A percentile compares a stretch with the other conserved stretches of the same genome.
These are phyloP conservation scores for Teunomyces cretensis DNA, from an alignment of 805 yeast species.

Conservation along the genomic window DNA sequence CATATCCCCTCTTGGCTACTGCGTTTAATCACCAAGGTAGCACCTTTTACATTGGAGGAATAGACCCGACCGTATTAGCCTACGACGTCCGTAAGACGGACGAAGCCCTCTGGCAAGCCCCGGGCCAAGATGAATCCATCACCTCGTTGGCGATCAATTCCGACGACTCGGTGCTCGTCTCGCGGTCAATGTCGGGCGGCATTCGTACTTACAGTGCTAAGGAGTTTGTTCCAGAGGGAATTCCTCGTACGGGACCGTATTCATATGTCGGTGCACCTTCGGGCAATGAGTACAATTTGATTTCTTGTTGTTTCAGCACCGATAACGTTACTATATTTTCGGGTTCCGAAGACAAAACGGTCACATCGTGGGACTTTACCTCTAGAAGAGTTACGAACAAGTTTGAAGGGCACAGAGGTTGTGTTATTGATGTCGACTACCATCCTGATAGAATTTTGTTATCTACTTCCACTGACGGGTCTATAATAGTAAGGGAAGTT, in stretches of 20 bases:
- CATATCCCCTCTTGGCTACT: constrained; percentile 58
- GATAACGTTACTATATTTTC: constrained; percentile 44
- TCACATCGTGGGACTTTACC: constrained; percentile 60
- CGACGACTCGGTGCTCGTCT: constrained; percentile 47
- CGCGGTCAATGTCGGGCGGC: constrained; percentile 57
- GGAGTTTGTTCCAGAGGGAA: constrained; percentile 38
- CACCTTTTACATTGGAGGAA: constrained; percentile 58
- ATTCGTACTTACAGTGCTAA: constrained; percentile 59
- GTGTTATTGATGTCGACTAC: constrained; percentile 60
- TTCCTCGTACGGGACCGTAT: constrained; percentile 42
- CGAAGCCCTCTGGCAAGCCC: constrained; percentile 46
- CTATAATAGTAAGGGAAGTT: constrained; percentile 47
- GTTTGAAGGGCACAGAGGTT: constrained; percentile 59
- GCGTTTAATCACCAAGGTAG: constrained; percentile 36
- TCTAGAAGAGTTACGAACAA: constrained; percentile 49
- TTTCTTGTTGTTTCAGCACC: constrained; percentile 49
- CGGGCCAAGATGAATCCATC: constrained; percentile 47
- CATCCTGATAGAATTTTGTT: constrained; percentile 46
- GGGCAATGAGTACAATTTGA: constrained; percentile 50
- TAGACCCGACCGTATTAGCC: constrained; percentile 62
- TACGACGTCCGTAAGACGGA: constrained; percentile 54
- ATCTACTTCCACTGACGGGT: constrained; percentile 57
- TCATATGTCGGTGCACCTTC: constrained; percentile 59
- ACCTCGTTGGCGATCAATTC: constrained; percentile 53
- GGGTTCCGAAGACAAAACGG: constrained; percentile 63